Conservation (phyloP, 2,329 filamentous ascomycete species). For the Microascus cirrosus region DNA sequence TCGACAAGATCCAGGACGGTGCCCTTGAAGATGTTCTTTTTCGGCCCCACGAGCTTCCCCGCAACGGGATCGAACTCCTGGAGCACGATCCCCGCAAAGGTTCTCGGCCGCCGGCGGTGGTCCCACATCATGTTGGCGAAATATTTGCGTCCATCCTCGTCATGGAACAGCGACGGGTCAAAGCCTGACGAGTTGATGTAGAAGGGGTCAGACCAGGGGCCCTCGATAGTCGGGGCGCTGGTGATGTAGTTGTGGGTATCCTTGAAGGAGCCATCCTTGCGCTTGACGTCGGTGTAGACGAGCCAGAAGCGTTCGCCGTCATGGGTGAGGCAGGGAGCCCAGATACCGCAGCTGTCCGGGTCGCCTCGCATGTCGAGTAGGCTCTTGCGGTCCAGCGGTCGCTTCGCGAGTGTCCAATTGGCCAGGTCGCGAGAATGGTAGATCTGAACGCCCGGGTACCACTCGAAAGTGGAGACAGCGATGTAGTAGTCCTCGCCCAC, state of each 20-base stretch:
- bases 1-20: conserved; percentile 44
- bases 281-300: conserved; percentile 56
- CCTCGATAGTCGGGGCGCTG: conserved; percentile 36
- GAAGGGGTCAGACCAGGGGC: conserved; percentile 50
- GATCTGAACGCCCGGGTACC: conserved; percentile 44
- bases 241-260: conserved; percentile 56
- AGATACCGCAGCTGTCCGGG: conserved; percentile 50
- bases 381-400: conserved; percentile 34
- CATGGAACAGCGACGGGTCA: conserved; percentile 49
- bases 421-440: conserved; percentile 41
- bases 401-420: conserved; percentile 36
- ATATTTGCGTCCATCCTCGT: conserved; percentile 43
- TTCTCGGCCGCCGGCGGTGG: conserved; percentile 33
- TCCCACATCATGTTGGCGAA: conserved; percentile 47
- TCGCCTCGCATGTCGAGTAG: conserved; percentile 48
- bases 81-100: conserved; percentile 45
- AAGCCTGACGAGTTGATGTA: conserved; percentile 52
- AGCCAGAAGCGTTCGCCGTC: conserved; percentile 51
- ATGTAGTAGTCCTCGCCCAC: conserved; percentile 44
- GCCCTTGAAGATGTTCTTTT: conserved; percentile 42
- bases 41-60: conserved; percentile 40
- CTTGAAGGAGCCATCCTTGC: conserved; percentile 55
- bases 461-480: conserved; percentile 44
- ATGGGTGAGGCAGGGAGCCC: conserved; percentile 53
- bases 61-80: conserved; percentile 43